Base-by-base conservation (phyloP, 257 asterid species). In the Cordia subcordata region DNA sequence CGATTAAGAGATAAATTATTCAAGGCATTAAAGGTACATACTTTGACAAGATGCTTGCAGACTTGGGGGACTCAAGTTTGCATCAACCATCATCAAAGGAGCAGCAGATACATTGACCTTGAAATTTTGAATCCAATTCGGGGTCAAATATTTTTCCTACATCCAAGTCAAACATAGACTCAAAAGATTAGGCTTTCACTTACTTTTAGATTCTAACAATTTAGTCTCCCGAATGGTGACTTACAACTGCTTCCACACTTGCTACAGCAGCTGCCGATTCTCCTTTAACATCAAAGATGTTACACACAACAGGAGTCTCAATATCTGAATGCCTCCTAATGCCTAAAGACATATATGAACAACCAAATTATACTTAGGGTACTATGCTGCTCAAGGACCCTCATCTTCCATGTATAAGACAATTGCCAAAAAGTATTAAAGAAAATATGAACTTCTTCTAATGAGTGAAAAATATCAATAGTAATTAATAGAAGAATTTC, bases 241-340 rank as follows among this genome's bases (percentile, higher is more conserved):
- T 77, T 78, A 88, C 99, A 21, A 92, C 64, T 37, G 93, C 78
- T 69, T 85, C 94, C 19, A 85, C 91, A 62, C 91, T 77, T 71
- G 99, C 97, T 33, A 92, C 94, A 69, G 74, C 97, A 60, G 94
- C 95, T 54, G 91, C 94, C 76, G 88, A 53, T 67, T 92, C 99
- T 64, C 99, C 99, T 72, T 74, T 75, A 55, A 75, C 81, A 67
- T 92, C 99, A 75, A 81, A 88, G 58, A 88, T 72, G 64, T 82
- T 78, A 85, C 90, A 78, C 42, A 86, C 94, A 20, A 75, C 77
- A 53, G 96, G 84, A 55, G 95, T 92, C 69, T 75, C 86, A 49
- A 82, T 79, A 79, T 79, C 79, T 58, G 69, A 72, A 65, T 73
- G 75, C 71, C 81, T 85, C 68, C 50, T 77, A 68, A 92, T 92